Conservation (phyloP, 2,329 filamentous ascomycete genomes). For the Pestalotiopsis sp. region DNA sequence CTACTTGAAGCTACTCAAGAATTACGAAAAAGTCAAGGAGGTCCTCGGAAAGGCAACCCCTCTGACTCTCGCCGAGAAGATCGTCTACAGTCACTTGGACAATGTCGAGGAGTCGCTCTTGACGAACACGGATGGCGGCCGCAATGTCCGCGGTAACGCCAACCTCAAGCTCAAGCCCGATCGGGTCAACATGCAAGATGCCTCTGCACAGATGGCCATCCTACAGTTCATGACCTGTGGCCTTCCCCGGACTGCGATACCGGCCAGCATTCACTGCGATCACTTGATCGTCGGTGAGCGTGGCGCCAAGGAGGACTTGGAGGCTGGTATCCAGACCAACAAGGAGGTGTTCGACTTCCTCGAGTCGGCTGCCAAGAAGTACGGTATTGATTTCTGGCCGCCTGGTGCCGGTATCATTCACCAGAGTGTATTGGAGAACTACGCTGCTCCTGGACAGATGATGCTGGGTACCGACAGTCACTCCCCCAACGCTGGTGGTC, state of each 20-base stretch:
- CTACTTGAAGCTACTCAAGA: slow-evolving; percentile 54
- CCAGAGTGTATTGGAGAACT: slow-evolving; percentile 97
- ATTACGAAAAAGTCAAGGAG: slow-evolving; percentile 18
- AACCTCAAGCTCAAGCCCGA: slow-evolving; percentile 98
- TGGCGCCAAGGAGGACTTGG: slow-evolving; percentile 84
- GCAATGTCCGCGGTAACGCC: slow-evolving; percentile 80
- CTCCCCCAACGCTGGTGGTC: slow-evolving; percentile 93
- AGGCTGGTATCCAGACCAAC: slow-evolving; percentile 85
- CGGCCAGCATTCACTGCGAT: slow-evolving; percentile 97
- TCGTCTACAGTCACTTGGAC: slow-evolving; percentile 93
- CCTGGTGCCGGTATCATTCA: slow-evolving; percentile 95
- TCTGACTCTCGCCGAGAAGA: slow-evolving; percentile 95
- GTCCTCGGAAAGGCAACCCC: slow-evolving; percentile 26
- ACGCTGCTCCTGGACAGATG: slow-evolving; percentile 95
- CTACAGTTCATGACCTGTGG: slow-evolving; percentile 99
- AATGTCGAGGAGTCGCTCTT: slow-evolving; percentile 87
- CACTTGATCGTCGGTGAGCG: slow-evolving; percentile 97
- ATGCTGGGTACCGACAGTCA: slow-evolving; percentile 99
- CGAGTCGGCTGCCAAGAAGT: slow-evolving; percentile 87
- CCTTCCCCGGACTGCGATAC: slow-evolving; percentile 85
- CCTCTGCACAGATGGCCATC: slow-evolving; percentile 96
- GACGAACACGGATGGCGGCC: slow-evolving; percentile 80
- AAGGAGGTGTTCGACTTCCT: slow-evolving; percentile 98
- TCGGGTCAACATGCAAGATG: slow-evolving; percentile 98
- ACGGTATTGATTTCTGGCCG: slow-evolving; percentile 95